These are phyloP conservation scores for Sphaerulina musiva DNA, from an alignment of 2,329 filamentous ascomycete species.

Conservation along the genomic window DNA sequence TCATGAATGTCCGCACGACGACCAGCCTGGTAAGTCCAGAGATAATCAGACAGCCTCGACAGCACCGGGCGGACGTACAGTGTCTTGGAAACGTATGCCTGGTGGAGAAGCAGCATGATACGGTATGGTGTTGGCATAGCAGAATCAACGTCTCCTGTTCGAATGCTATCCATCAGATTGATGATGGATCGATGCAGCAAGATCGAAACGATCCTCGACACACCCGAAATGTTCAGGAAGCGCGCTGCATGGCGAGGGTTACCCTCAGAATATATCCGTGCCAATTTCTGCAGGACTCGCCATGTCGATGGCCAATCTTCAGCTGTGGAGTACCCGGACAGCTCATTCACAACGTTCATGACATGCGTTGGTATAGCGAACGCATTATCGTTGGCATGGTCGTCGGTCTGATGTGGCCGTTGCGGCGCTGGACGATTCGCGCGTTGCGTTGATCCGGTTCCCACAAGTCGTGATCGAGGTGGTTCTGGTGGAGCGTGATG, in stretches of 20 bases:
- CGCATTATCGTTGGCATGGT: background rate
- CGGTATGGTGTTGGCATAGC: conserved; percentile 7
- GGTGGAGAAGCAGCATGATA: conserved; percentile 5
- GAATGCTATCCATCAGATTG: conserved; percentile 1
- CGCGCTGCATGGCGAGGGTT: background rate
- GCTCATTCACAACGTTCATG: background rate
- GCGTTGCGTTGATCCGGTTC: background rate
- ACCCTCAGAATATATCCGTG: background rate
- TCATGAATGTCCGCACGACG: background rate
- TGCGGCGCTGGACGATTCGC: background rate
- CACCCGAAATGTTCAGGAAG: background rate
- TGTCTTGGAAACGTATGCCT: conserved; percentile 1
- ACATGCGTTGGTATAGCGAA: background rate
- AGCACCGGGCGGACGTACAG: conserved; percentile 8
- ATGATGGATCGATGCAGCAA: background rate
- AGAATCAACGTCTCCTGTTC: background rate
- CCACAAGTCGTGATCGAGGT: background rate
- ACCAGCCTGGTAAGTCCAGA: conserved; percentile 4
- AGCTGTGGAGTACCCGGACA: background rate
- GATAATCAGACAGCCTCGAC: conserved; percentile 8
- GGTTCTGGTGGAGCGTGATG: background rate
- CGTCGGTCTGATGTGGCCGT: background rate
- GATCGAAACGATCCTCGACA: background rate
- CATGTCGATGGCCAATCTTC: conserved; percentile 5
- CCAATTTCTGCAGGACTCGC: conserved; percentile 12